Base-by-base conservation (phyloP, 371 early-diverging fungal genomes). In the Apophysomyces elegans region DNA sequence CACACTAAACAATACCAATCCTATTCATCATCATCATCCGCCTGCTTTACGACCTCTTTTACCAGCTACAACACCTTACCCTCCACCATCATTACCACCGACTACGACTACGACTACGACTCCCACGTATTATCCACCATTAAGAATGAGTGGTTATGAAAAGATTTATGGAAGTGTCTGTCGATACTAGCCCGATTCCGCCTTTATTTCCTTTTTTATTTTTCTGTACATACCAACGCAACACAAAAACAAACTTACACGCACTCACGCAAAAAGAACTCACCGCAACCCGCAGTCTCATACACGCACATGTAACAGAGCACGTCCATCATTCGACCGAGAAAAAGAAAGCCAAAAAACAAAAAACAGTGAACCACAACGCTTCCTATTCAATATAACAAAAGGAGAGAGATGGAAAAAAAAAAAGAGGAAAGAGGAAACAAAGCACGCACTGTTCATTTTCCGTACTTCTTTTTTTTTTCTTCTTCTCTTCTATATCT, bases 81-180 rank as follows among this genome's bases (percentile, higher is more conserved):
- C 69, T 47, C 69, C 74, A 62, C 67, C 70, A 36, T 68, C 72
- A 12, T 66, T 70, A 38, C 67, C 75, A 14, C 64, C 66, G 14
- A 73, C 75, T 58, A 73, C 76, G 57, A 66, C 26, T 26, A 26
- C 32, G 32, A 26, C 32, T 26, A 26, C 32, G 32, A 26, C 32
- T 26, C 32, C 32, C 32, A 26, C 72, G 11, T 67, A 66, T 56
- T 69, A 63, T 11, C 63, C 9, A 60, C 68, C 74, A 36, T 41
- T 71, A 18, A 63, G 76, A 32, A 78, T 78, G 79, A 69, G 71
- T 41, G 76, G 76, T 11, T 71, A 67, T 61, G 79, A 78, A 60
- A 70, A 76, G 50, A 71, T 73, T 4, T 75, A 78, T 58, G 76
- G 79, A 9, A 69, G 66, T 58, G 74, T 70, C 4, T 78, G 79